A percentile compares a stretch with the other conserved stretches of the same genome.
phyloP scores from a whole-genome alignment of 2,329 filamentous ascomycete genomes.

The Fusarium sp. region DNA sequence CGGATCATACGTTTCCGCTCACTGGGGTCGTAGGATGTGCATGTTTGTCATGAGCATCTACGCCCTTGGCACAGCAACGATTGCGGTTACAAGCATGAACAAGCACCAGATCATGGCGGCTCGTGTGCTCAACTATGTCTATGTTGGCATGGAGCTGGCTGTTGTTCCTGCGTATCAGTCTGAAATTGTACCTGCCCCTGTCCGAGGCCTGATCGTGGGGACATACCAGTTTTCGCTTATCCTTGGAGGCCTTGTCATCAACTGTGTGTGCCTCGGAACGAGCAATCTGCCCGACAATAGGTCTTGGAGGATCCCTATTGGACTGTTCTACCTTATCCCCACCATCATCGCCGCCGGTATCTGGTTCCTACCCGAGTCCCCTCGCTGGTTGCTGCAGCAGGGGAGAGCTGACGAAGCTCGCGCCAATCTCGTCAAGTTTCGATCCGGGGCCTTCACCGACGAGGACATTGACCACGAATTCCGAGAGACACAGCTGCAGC shows the following conservation, averaged over 20 bases:
- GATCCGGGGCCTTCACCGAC: too few relatives aligned
- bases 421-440: not conserved
- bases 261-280: too few relatives aligned
- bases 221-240: too few relatives aligned
- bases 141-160: not conserved
- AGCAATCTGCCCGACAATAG: too few relatives aligned
- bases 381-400: constrained; percentile 10
- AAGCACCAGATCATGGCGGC: constrained; percentile 28
- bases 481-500: too few relatives aligned
- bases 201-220: too few relatives aligned
- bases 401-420: not conserved
- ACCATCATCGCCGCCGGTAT: not conserved
- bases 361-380: constrained; percentile 13
- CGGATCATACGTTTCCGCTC: not conserved
- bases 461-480: too few relatives aligned
- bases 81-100: constrained; percentile 18
- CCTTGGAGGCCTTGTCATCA: too few relatives aligned
- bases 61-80: constrained; percentile 41
- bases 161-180: too few relatives aligned
- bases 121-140: constrained; percentile 33
- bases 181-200: too few relatives aligned
- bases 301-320: too few relatives aligned
- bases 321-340: too few relatives aligned
- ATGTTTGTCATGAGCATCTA: constrained; percentile 55
- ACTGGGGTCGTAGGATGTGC: constrained; percentile 42